phyloP scores from a whole-genome alignment of 116 monocot genomes.

The Iris pallida region DNA sequence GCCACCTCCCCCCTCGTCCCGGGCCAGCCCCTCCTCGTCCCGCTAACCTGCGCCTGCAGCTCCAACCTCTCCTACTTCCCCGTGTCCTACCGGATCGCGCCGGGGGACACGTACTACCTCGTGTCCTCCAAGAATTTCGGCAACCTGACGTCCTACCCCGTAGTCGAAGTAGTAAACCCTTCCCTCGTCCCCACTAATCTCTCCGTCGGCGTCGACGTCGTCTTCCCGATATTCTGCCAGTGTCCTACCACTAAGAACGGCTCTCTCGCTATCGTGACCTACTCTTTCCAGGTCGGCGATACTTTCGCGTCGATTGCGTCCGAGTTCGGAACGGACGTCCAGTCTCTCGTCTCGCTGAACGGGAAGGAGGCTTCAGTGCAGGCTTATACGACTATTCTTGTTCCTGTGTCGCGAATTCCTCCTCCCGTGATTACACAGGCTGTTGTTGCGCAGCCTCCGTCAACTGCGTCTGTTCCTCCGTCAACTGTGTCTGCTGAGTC shows the following conservation, averaged over 20 bases:
- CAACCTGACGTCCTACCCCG: constrained; percentile 57
- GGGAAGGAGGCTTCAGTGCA: constrained; percentile 15
- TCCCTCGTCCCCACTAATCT: constrained; percentile 41
- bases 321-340: constrained; percentile 40
- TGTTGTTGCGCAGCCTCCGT: background rate
- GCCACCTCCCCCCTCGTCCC: constrained; percentile 15
- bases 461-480: background rate
- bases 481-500: background rate
- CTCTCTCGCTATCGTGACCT: constrained; percentile 37
- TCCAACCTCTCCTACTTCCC: constrained; percentile 46
- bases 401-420: constrained; percentile 41
- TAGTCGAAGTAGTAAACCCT: constrained; percentile 54
- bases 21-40: constrained; percentile 61
- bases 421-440: constrained; percentile 20
- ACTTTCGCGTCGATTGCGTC: constrained; percentile 41
- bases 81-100: constrained; percentile 45
- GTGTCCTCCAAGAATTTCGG: constrained; percentile 34
- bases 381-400: constrained; percentile 29
- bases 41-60: constrained; percentile 49
- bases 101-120: constrained; percentile 51
- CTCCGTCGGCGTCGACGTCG: constrained; percentile 33
- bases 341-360: constrained; percentile 34
- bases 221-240: constrained; percentile 72
- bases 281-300: constrained; percentile 50
- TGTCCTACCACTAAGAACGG: constrained; percentile 22